Evolutionary conservation across 805 yeast genomes (phyloP).

Genomic region (Candida sanyiensis): DNA sequence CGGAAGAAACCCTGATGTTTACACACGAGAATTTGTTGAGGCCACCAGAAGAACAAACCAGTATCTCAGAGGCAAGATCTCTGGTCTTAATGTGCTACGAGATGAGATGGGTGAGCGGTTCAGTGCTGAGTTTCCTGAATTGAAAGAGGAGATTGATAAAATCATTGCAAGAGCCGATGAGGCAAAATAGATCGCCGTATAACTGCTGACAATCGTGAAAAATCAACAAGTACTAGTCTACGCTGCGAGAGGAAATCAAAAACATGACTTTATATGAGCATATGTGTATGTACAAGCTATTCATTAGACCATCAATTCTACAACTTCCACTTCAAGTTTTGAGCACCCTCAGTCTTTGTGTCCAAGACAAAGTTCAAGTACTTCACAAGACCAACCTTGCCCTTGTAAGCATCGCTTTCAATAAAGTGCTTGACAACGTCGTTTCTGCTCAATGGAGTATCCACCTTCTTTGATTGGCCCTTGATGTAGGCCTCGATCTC

Average conservation of each 20-base stretch:
- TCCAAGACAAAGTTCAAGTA: slow-evolving; percentile 57
- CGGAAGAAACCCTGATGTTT: slow-evolving; percentile 95
- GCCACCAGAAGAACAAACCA: slow-evolving; percentile 89
- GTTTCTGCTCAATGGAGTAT: slow-evolving; percentile 40
- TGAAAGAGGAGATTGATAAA: slow-evolving; percentile 50
- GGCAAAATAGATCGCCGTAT: background rate
- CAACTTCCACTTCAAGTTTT: slow-evolving; percentile 20
- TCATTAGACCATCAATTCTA: too few species aligned
- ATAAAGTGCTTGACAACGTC: slow-evolving; percentile 66
- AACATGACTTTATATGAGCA: too few species aligned
- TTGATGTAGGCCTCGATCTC: slow-evolving; percentile 61
- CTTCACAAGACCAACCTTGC: slow-evolving; percentile 53
- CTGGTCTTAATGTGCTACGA: slow-evolving; percentile 58
- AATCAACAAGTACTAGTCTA: too few species aligned
- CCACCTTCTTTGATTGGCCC: slow-evolving; percentile 37
- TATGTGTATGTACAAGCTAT: slow-evolving; percentile 8
- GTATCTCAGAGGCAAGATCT: slow-evolving; percentile 76
- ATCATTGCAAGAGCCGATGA: slow-evolving; percentile 43
- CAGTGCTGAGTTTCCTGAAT: slow-evolving; percentile 71
- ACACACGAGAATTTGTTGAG: slow-evolving; percentile 94
- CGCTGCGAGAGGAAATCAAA: too few species aligned
- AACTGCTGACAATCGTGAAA: too few species aligned
- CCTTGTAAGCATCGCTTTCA: slow-evolving; percentile 32
- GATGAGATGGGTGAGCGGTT: slow-evolving; percentile 66
- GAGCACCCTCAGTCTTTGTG: slow-evolving; percentile 13